Evolutionary conservation across 768 basidiomycete species (phyloP), one percentile per base, ranked within the genome.

Genomic region (Termitomyces titanicus): DNA sequence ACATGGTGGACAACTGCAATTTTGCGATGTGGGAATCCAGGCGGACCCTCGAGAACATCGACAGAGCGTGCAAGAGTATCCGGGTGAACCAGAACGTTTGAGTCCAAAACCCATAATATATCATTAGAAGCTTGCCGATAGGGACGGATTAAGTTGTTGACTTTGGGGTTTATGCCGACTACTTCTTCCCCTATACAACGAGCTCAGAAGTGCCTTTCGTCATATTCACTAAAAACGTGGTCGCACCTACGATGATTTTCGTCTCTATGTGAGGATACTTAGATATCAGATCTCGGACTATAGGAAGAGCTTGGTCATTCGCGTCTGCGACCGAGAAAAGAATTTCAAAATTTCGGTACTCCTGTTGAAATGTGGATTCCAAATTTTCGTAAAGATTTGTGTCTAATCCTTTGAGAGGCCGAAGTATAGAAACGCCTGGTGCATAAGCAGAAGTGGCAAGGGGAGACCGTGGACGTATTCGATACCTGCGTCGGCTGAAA

Each of bases 71-170:
- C 85, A 24, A 99, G 82, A 11, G 93, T 89, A 15, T 86, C 86
- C 0, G 86, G 78, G 43, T 83, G 82, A 22, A 87, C 85, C 55
- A 85, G 81, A 49, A 98, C 83, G 61, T 96, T 96, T n/a, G 96
- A 97, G 70, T 99, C 97, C 47, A 98, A 79, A 29, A 98, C 89
- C 95, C 95, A 99, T 47, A 98, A 74, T 47, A 98, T 89, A 65
- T 98, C 94, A 66, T 97, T 77, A 52, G 79, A 73, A 0, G 96
- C 97, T 65, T 83, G 74, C 43, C 78, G 77, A 68, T 94, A 98
- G 13, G 95, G 81, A 33, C 85, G 85, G 58, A 94, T 79, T 45
- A 99, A 86, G 70, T 98, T 98, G 75, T 98, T 98, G 63, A 98
- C 88, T 77, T 98, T 98, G 0, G 97, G 97, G 63, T 99, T 99